These are phyloP conservation scores for Ceratocystis cubensis DNA, from an alignment of 2,329 filamentous ascomycete species.

Conservation along the genomic window DNA sequence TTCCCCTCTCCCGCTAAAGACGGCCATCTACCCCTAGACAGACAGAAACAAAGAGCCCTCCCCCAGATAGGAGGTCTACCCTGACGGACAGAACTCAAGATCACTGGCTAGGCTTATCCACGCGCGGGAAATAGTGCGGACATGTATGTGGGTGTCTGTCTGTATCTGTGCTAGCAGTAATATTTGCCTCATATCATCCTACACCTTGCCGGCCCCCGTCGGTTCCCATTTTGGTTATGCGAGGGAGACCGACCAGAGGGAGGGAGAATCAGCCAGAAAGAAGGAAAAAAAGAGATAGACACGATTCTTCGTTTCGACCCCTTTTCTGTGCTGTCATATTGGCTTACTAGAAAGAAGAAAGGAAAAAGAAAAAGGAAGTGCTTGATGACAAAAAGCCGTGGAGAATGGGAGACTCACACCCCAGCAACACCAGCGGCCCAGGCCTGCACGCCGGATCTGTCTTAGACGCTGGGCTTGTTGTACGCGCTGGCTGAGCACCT, in stretches of 20 bases:
- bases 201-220: no score
- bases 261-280: background rate
- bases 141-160: no score
- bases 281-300: background rate
- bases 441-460: background rate
- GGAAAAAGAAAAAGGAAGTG: background rate
- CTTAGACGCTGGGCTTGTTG: background rate
- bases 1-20: no score
- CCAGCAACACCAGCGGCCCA: no score
- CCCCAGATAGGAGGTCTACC: no score
- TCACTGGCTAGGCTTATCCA: background rate
- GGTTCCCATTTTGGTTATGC: no score
- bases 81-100: no score
- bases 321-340: background rate
- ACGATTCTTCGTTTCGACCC: background rate
- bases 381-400: background rate
- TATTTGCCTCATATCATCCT: background rate
- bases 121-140: background rate
- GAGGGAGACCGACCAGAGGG: background rate
- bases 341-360: background rate
- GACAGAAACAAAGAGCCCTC: background rate
- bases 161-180: no score
- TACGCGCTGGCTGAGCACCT: no score
- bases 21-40: background rate
- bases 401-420: no score